Conservation (phyloP, 116 monocot species). For the Zostera marina region DNA sequence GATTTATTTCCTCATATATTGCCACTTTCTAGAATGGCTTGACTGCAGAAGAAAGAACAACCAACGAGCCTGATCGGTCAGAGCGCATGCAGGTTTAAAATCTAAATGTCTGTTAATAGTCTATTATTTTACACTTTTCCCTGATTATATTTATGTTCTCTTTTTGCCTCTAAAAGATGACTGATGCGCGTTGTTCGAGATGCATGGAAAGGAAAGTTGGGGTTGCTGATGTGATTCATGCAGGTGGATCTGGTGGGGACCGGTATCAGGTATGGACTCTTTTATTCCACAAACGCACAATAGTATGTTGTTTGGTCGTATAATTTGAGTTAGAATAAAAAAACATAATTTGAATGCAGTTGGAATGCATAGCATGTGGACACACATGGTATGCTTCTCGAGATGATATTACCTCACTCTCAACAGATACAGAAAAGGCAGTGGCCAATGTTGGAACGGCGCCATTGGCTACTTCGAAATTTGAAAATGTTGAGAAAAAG, state of each 20-base stretch:
- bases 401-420: slow-evolving; percentile 63
- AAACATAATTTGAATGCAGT: slow-evolving; percentile 17
- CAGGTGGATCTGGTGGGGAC: slow-evolving; percentile 64
- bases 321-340: too few species aligned
- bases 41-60: slow-evolving; percentile 36
- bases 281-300: too few species aligned
- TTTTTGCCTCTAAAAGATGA: slow-evolving; percentile 38
- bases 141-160: neutral
- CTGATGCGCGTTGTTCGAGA: slow-evolving; percentile 55
- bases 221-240: slow-evolving; percentile 60
- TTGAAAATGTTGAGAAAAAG: slow-evolving; percentile 67
- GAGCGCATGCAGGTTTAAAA: slow-evolving; percentile 48
- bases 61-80: slow-evolving; percentile 58
- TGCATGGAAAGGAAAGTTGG: slow-evolving; percentile 65
- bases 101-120: neutral
- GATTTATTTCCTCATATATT: neutral
- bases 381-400: slow-evolving; percentile 65
- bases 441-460: slow-evolving; percentile 70
- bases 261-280: slow-evolving; percentile 47
- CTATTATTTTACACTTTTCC: neutral
- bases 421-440: slow-evolving; percentile 40
- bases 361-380: slow-evolving; percentile 83
- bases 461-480: slow-evolving; percentile 84
- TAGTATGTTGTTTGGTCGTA: too few species aligned
- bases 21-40: slow-evolving; percentile 40